A percentile compares a stretch with the other conserved stretches of the same genome.
Evolutionary conservation across 495 filamentous ascomycete species (phyloP).

Genomic region (Diplogelasinospora grovesii): DNA sequence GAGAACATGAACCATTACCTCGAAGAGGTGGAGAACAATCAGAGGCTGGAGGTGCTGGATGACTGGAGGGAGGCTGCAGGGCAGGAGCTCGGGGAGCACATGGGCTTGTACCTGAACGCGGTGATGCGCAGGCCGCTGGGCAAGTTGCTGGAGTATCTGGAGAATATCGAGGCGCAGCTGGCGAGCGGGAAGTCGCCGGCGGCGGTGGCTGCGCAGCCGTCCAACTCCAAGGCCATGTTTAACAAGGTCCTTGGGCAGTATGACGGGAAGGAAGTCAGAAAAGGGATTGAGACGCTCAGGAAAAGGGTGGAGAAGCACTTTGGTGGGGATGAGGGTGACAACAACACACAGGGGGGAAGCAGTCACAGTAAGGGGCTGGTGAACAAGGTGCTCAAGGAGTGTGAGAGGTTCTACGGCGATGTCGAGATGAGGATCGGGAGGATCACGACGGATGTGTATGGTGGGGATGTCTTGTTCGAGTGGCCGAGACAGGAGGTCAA

Average conservation of each 20-base stretch:
- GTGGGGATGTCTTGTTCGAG: constrained; percentile 49
- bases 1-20: constrained; percentile 98
- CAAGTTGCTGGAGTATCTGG: constrained; percentile 82
- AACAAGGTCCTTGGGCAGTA: constrained; percentile 77
- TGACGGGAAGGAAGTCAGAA: constrained; percentile 73
- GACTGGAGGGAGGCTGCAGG: constrained; percentile 73
- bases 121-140: constrained; percentile 86
- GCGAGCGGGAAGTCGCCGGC: constrained; percentile 36
- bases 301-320: constrained; percentile 97
- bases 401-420: constrained; percentile 69
- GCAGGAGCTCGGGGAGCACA: constrained; percentile 78
- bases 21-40: constrained; percentile 74
- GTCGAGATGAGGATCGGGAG: constrained; percentile 63
- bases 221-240: constrained; percentile 70
- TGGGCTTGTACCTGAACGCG: constrained; percentile 76
- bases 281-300: constrained; percentile 76
- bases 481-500: constrained; percentile 49
- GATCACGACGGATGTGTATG: constrained; percentile 52
- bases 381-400: constrained; percentile 68
- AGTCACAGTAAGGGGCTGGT: constrained; percentile 49
- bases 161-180: constrained; percentile 70
- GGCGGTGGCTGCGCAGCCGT: constrained; percentile 61
- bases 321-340: constrained; percentile 61
- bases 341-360: background rate
- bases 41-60: constrained; percentile 63